Evolutionary conservation across 768 basidiomycete genomes (phyloP), one percentile per base, ranked within the genome.

Genomic region (Gymnopilus junonius): DNA sequence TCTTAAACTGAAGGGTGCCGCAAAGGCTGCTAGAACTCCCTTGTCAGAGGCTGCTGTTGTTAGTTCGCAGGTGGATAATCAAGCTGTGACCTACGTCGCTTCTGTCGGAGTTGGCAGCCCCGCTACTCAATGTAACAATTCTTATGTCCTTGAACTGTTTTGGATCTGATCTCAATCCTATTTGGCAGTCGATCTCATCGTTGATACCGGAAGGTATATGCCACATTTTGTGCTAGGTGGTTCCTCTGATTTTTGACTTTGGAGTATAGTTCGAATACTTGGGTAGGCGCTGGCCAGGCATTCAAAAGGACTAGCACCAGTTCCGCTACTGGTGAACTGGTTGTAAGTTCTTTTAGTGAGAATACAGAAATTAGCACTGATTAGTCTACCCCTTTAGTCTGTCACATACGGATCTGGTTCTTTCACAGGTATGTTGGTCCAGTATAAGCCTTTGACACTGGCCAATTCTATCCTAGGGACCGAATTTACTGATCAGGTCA

Each of bases 381-480:
- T 20, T n/a, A 43, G 48, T 23, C 54, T 21, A n/a, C 58, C 56
- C 8, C 11, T 37, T 11, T 50, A 86, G 86, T 71, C 80, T 20
- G 85, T 88, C 32, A 70, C 73, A 7, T 91, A 91, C 63, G 88
- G 88, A 55, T 84, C 84, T 31, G 88, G 87, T 17, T 81, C 76
- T 2, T 87, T 89, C 75, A 80, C 79, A 37, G 87, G 88, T 82
- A 53, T 37, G 21, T 37, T n/a, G 48, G 32, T n/a, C 14, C 8
- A 32, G 8, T 12, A 29, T 1, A 31, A 14, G n/a, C 35, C 20
- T 8, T 23, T 40, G 29, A 5, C 12, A 53, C 29, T 45, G 29
- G 12, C 35, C 23, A 31, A 12, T 23, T 11, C 20, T 17, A 25
- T 25, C 7, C 14, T 21, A 21, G 54, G 82, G 23, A 79, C 72